These are phyloP conservation scores for Candolleomyces aberdarensis DNA, from an alignment of 768 basidiomycete species.

Conservation along the genomic window DNA sequence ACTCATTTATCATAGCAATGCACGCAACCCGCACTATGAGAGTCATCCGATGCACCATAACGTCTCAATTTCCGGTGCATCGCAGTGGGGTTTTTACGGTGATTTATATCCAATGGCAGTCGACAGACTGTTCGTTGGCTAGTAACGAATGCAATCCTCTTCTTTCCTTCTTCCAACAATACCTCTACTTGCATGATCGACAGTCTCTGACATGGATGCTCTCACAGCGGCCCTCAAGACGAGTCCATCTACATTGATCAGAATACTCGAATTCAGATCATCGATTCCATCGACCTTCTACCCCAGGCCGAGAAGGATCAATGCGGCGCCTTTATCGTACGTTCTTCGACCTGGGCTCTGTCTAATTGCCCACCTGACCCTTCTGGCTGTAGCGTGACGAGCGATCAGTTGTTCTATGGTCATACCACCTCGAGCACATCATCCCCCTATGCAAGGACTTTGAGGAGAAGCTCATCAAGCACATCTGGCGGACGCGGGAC, in stretches of 20 bases:
- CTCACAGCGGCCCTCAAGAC: conserved; percentile 45
- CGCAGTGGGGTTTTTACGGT: background rate
- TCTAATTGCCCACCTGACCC: background rate
- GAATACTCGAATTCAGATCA: conserved; percentile 82
- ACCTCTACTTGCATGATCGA: background rate
- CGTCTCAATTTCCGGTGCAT: too few species aligned
- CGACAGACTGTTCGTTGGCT: background rate
- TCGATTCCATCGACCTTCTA: conserved; percentile 63
- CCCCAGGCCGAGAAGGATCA: conserved; percentile 85
- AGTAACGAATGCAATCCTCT: background rate
- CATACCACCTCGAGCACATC: conserved; percentile 64
- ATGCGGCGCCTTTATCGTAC: conserved; percentile 76
- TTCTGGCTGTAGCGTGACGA: conserved; percentile 52
- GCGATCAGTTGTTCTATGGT: conserved; percentile 79
- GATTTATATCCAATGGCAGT: background rate
- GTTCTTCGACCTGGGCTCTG: conserved; percentile 12
- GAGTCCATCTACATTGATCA: conserved; percentile 66
- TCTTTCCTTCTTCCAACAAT: background rate
- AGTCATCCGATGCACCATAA: too few species aligned
- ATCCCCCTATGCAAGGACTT: conserved; percentile 71
- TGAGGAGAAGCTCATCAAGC: conserved; percentile 75
- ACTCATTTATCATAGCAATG: too few species aligned
- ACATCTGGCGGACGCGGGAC: conserved; percentile 64
- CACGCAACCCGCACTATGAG: too few species aligned
- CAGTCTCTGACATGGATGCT: conserved; percentile 3